Evolutionary conservation across 768 basidiomycete species (phyloP), one percentile per base, ranked within the genome.

Genomic region (Suillus brevipes): DNA sequence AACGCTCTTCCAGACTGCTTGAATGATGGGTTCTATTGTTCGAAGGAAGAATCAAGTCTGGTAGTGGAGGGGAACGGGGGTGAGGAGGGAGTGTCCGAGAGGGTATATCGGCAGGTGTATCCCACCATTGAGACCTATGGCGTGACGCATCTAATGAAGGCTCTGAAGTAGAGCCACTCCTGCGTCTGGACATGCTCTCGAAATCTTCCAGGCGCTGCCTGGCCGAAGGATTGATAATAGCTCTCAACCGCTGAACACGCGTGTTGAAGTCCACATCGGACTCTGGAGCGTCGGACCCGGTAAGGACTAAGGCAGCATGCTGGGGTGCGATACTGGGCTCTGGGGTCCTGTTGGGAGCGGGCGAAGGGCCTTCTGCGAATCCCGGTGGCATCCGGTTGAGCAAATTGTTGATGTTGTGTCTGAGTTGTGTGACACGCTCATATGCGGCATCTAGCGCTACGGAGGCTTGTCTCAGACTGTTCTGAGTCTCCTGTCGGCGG

Each of bases 401-500:
- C 66, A 86, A 74, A 65, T 79, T 78, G 60, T 82, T 74, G 42
- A 88, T 78, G 66, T 79, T 85, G 37, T 80, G 81, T 65, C 86
- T 82, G 59, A 87, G 81, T 73, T 84, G 82, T 58, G 81, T 80
- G 70, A 88, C 83, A 55, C 84, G 82, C 66, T 78, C 80, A 72
- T 84, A 86, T 25, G 85, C 86, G 42, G 81, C 80, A 62, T 86
- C 84, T 45, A 87, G 76, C 8, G 83, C 83, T n/a, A 77, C 75
- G 47, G 85, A 82, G n/a, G 85, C 84, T 63, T 82, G 79, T 40
- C 82, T 82, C 37, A 86, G 74, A 70, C 69, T 80, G 55, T 72
- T 72, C 63, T 79, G 79, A 57, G 78, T 75, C 42, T 77, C 74
- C 49, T 63, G 62, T 37, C 62, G 25, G 18, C 25, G 37, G 14